Conservation (phyloP, 2,329 filamentous ascomycete species). For the Fusarium sp. region DNA sequence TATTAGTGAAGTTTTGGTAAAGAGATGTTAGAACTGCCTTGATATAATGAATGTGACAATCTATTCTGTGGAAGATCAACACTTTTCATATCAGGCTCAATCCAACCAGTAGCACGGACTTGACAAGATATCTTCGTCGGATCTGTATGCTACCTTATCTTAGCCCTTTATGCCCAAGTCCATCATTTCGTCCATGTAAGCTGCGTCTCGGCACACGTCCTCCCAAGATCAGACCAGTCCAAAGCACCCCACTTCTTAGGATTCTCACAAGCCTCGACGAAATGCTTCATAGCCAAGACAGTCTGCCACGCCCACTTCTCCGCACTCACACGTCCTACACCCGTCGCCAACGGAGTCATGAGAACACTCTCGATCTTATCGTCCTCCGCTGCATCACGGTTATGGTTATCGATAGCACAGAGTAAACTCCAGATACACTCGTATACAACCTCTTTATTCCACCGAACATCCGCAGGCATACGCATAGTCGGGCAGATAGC, state of each 20-base stretch:
- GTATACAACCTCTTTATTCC: constrained; percentile 67
- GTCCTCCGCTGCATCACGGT: constrained; percentile 47
- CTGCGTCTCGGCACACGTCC: constrained; percentile 25
- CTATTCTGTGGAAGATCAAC: no score
- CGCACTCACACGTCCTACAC: constrained; percentile 59
- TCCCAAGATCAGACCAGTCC: constrained; percentile 51
- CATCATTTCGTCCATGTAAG: constrained; percentile 10
- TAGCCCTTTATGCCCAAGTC: no score
- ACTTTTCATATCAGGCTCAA: no score
- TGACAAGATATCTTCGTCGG: no score
- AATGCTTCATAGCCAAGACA: constrained; percentile 66
- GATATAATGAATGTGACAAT: no score
- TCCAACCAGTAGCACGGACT: no score
- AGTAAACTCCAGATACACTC: constrained; percentile 67
- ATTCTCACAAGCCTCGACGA: constrained; percentile 60
- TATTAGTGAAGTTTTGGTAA: no score
- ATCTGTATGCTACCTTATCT: no score
- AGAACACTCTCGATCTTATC: constrained; percentile 59
- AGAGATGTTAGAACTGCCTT: no score
- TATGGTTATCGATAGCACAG: constrained; percentile 63
- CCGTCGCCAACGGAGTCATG: constrained; percentile 67
- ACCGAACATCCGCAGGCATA: constrained; percentile 57
- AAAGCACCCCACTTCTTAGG: constrained; percentile 59
- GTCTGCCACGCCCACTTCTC: constrained; percentile 65
- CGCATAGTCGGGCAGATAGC: constrained; percentile 69